phyloP scores from a whole-genome alignment of 148 eudicot species.

The Rheum nobile region DNA sequence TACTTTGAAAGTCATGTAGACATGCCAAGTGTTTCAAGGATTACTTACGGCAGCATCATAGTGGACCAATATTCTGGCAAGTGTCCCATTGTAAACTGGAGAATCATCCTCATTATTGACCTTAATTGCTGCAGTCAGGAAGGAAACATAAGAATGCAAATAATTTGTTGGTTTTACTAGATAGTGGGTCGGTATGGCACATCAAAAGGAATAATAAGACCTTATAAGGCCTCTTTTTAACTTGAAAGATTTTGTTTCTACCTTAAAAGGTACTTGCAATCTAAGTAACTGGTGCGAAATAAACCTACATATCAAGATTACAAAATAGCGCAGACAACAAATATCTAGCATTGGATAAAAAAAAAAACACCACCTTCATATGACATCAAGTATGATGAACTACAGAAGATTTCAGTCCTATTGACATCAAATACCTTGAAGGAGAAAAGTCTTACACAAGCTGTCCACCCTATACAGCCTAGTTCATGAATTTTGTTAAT shows the following conservation, averaged over 20 bases:
- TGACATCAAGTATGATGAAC: not conserved
- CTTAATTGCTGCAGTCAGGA: conserved; percentile 22
- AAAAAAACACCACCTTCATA: not conserved
- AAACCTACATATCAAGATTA: not conserved
- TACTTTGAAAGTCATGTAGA: not conserved
- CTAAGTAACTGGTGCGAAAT: not conserved
- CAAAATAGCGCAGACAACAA: not conserved
- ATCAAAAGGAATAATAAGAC: not conserved
- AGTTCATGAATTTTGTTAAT: not conserved
- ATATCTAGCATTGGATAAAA: not conserved
- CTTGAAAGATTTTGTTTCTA: not conserved
- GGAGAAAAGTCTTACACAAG: not conserved
- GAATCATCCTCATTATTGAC: conserved; percentile 16
- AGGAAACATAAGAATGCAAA: not conserved
- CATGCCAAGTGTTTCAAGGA: not conserved
- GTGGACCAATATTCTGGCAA: conserved; percentile 63
- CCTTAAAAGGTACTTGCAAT: not conserved
- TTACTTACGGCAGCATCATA: conserved; percentile 85
- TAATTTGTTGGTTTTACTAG: not conserved
- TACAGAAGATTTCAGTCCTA: not conserved
- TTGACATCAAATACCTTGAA: not conserved
- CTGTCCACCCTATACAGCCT: not conserved
- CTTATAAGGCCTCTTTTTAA: not conserved
- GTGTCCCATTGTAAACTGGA: conserved; percentile 55
- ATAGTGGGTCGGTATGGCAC: not conserved